These are phyloP conservation scores for Blastobotrys persicus DNA, from an alignment of 1,139 yeast genomes.

Conservation along the genomic window DNA sequence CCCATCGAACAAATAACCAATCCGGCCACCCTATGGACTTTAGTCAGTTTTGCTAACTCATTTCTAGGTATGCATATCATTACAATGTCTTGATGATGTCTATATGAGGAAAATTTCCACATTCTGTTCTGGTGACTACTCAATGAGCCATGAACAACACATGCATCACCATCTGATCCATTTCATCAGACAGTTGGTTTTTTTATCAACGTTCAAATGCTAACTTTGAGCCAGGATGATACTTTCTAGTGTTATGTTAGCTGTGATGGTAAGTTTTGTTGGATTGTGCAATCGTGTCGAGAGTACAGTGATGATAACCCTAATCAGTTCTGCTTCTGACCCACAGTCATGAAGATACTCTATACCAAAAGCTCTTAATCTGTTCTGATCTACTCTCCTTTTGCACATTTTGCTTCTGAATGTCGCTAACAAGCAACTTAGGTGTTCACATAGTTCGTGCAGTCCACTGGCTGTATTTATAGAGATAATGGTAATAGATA, in stretches of 20 bases:
- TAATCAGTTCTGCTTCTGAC: slow-evolving; percentile 92
- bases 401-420: not conserved
- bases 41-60: not conserved
- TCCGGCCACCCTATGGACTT: too few species aligned
- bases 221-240: slow-evolving; percentile 4
- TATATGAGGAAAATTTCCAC: slow-evolving; percentile 28
- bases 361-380: slow-evolving; percentile 43
- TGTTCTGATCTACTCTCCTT: not conserved
- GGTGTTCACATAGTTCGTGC: too few species aligned
- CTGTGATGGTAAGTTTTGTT: slow-evolving; percentile 1
- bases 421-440: not conserved
- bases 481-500: too few species aligned
- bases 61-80: slow-evolving; percentile 9
- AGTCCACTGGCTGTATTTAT: too few species aligned
- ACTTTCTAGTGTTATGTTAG: too few species aligned
- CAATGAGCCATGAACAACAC: slow-evolving; percentile 56
- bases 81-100: slow-evolving; percentile 12
- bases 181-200: not conserved
- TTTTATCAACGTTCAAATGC: not conserved
- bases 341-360: slow-evolving; percentile 66
- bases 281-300: not conserved
- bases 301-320: slow-evolving; percentile 56
- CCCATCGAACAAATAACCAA: slow-evolving; percentile 19
- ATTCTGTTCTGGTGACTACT: slow-evolving; percentile 54
- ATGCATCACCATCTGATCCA: slow-evolving; percentile 90